Base-by-base conservation (phyloP, 805 yeast genomes). In the Sugiyamaella americana region DNA sequence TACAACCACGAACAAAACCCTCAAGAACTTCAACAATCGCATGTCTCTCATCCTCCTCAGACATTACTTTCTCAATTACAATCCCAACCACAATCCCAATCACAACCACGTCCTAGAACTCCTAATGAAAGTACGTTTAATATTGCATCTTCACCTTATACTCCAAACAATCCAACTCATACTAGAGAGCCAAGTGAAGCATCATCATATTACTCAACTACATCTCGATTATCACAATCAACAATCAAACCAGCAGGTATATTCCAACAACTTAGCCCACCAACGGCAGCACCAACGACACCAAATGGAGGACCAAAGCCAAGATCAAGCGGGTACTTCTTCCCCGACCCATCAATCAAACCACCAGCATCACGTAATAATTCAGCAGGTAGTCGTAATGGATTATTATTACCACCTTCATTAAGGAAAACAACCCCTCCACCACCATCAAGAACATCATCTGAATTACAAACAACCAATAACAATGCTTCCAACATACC, bases 311-410 rank as follows among this genome's bases (percentile, higher is more conserved):
- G 34, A 29, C n/a, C 5, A 6, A 22, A 16, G 13, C 5, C 18
- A 10, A 20, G 21, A 8, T 5, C 19, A 16, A 38, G 5, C 16
- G 20, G 42, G 4, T 43, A 43, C 43, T 47, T 22, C 30, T 38
- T 43, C 30, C 43, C 43, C 22, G 49, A 32, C n/a, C 21, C 45
- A n/a, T 10, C 45, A 30, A 5, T 30, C 23, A 8, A 13, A 26
- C 32, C 32, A 26, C 18, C 38, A 16, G 21, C 38, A 18, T 8
- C 8, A 35, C 11, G 10, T 6, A 13, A 21, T 6, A 35, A 16
- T 16, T n/a, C 38, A 18, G 13, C 8, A 35, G 21, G 10, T 6
- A 13, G 38, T 6, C 13, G 8, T 16, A 13, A 13, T 6, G 18
- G 21, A 18, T n/a, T 35, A 39, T 11, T 18, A 5, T 13, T 19